These are phyloP conservation scores for Benincasa hispida DNA, from an alignment of 306 rosid genomes.

Conservation along the genomic window DNA sequence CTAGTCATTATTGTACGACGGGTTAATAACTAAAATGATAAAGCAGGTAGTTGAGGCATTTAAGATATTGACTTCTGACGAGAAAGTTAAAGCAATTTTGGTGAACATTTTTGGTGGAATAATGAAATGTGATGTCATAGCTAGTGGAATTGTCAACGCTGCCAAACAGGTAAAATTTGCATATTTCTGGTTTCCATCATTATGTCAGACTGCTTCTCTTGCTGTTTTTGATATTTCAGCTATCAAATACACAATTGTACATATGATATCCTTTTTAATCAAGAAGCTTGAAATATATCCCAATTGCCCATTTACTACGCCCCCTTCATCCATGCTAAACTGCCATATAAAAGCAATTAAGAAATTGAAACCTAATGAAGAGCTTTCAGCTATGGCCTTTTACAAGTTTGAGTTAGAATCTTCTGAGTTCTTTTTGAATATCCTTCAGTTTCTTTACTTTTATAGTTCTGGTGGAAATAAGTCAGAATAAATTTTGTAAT, in stretches of 20 bases:
- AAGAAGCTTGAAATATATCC: neutral
- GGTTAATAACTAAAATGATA: conserved; percentile 6
- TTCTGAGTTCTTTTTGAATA: neutral
- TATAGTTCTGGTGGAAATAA: neutral
- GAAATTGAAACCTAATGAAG: neutral
- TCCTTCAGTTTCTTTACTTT: neutral
- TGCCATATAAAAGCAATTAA: neutral
- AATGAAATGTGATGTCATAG: conserved; percentile 97
- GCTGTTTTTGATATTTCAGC: neutral
- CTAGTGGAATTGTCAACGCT: conserved; percentile 97
- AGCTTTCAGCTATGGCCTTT: neutral
- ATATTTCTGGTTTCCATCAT: neutral
- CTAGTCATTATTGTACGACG: neutral
- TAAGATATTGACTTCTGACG: conserved; percentile 91
- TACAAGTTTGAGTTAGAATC: neutral
- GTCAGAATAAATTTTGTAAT: too few species aligned
- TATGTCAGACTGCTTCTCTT: neutral
- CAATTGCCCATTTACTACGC: neutral
- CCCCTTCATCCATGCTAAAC: neutral
- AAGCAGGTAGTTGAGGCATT: conserved; percentile 92
- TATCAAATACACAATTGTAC: neutral
- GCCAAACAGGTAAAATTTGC: conserved; percentile 61
- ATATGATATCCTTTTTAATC: neutral
- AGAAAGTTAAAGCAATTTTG: conserved; percentile 92
- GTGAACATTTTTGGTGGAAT: conserved; percentile 98